phyloP scores from a whole-genome alignment of 2,329 filamentous ascomycete species.

The Fusarium falciforme region DNA sequence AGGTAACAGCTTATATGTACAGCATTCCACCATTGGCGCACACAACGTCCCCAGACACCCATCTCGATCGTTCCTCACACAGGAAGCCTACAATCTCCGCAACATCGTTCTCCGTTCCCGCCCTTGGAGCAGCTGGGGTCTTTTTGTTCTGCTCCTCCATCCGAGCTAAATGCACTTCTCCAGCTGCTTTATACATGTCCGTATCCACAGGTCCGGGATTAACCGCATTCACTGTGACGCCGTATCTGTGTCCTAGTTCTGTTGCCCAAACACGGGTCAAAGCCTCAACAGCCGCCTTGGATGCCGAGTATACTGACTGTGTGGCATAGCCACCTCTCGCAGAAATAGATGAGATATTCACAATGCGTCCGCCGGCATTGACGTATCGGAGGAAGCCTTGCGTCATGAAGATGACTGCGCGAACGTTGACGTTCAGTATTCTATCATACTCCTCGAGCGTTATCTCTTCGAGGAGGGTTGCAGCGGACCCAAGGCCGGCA shows the following conservation, averaged over 20 bases:
- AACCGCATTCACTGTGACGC: slow-evolving; percentile 45
- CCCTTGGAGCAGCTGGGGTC: slow-evolving; percentile 7
- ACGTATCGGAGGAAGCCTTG: slow-evolving; percentile 3
- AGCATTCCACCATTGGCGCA: slow-evolving; percentile 10
- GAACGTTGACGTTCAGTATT: slow-evolving; percentile 1
- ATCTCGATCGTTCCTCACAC: slow-evolving; percentile 22
- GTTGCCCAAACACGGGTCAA: slow-evolving; percentile 9
- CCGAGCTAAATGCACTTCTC: slow-evolving; percentile 2
- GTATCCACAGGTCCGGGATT: slow-evolving; percentile 47
- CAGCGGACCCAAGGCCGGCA: background rate
- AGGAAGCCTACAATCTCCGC: slow-evolving; percentile 8
- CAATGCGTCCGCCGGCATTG: background rate
- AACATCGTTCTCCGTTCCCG: slow-evolving; percentile 6
- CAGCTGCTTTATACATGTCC: slow-evolving; percentile 12
- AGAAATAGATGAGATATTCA: slow-evolving; percentile 15
- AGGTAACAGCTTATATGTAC: background rate
- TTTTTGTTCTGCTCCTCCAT: slow-evolving; percentile 13
- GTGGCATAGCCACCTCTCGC: slow-evolving; percentile 2
- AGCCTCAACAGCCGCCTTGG: slow-evolving; percentile 15
- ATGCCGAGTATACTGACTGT: slow-evolving; percentile 1
- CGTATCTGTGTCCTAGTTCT: slow-evolving; percentile 34
- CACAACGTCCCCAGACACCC: slow-evolving; percentile 38
- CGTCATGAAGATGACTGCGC: slow-evolving; percentile 8
- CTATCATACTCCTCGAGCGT: background rate
- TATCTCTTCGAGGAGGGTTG: background rate